Evolutionary conservation across 305 asterid species (phyloP), one percentile per base, ranked within the genome.

Genomic region (Fraxinus greggii): DNA sequence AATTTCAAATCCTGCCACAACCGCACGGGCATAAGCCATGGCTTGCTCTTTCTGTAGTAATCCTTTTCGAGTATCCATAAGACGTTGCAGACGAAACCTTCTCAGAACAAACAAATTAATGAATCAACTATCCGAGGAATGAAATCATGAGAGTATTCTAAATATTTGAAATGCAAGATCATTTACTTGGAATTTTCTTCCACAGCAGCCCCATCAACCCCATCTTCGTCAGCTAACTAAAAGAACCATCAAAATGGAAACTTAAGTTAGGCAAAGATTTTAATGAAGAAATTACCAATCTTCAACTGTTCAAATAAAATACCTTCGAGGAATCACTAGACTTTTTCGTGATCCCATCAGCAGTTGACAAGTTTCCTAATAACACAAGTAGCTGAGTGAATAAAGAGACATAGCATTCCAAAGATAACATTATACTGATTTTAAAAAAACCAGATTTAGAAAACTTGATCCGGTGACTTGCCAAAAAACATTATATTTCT

Each of bases 11-110:
- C 97, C 98, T 1, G 95, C 98, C 82, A 93, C 98, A 13, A 92
- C 92, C 33, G 98, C 98, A 81, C 98, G 92, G 12, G 97, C 97
- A 86, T 90, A 93, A 76, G 97, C 97, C 98, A 94, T 93, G 83
- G 97, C 97, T 85, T 94, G 97, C 85, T 94, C 97, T 88, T 94
- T 94, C 87, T 83, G 88, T 33, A 94, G 97, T 78, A 93, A 75
- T 51, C 92, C 93, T 81, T 92, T 94, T 28, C 97, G 97, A 85
- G 97, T 87, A 79, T 90, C 95, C 90, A 94, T 85, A 76, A 91
- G 84, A 8, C 91, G 92, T 85, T 92, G 97, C 54, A 94, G 94
- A 63, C 86, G 92, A 83, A 84, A 48, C 92, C 97, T 92, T 54
- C 72, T 23, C 79, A 85, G 42, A 70, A 82, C 72, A 83, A 32